Evolutionary conservation across 345 rosid genomes (phyloP).

Genomic region (Dipteronia dyeriana): DNA sequence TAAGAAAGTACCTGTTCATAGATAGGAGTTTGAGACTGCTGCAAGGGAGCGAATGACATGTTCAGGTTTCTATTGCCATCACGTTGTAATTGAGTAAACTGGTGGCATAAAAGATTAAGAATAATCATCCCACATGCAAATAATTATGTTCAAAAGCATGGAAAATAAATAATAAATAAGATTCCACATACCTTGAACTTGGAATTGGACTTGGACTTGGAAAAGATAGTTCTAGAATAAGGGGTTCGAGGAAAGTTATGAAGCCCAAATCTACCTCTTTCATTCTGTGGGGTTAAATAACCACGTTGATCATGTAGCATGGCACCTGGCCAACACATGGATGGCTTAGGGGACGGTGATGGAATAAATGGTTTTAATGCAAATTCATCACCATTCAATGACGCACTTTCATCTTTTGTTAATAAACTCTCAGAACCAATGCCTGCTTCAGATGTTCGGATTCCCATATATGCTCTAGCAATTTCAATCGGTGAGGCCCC

Average conservation of each 20-base stretch:
- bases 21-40: constrained; percentile 47
- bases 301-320: constrained; percentile 54
- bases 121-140: constrained; percentile 5
- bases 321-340: constrained; percentile 90
- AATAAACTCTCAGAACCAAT: constrained; percentile 43
- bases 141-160: constrained; percentile 7
- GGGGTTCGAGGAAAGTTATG: constrained; percentile 77
- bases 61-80: constrained; percentile 39
- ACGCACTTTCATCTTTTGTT: constrained; percentile 47
- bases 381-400: constrained; percentile 33
- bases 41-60: constrained; percentile 45
- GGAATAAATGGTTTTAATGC: constrained; percentile 44
- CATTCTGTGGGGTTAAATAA: constrained; percentile 67
- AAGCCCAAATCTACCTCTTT: constrained; percentile 60
- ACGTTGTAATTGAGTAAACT: constrained; percentile 52
- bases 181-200: constrained; percentile 28
- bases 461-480: constrained; percentile 83
- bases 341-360: constrained; percentile 57
- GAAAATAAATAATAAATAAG: neutral
- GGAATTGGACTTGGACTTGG: constrained; percentile 54
- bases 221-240: constrained; percentile 65
- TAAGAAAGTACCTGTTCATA: constrained; percentile 56
- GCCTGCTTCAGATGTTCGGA: constrained; percentile 45
- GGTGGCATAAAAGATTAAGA: constrained; percentile 20
- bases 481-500: constrained; percentile 78